Percentiles rank a stretch among this genome's conserved stretches.
phyloP scores from a whole-genome alignment of 345 rosid genomes.

The Eucalyptus globulus region DNA sequence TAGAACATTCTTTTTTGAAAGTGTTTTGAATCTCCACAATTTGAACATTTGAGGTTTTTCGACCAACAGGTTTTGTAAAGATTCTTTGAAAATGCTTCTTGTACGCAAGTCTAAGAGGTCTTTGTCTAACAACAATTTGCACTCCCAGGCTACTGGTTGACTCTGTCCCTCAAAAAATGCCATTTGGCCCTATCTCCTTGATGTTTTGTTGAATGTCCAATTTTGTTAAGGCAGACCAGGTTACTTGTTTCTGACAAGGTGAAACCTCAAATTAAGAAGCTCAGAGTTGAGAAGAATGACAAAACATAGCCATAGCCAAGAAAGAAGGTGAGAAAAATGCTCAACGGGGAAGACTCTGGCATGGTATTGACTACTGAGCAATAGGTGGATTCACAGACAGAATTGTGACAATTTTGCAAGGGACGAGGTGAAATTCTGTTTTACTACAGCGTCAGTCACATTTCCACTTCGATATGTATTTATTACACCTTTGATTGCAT shows the following conservation, averaged over 20 bases:
- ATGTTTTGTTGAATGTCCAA: background rate
- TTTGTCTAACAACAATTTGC: background rate
- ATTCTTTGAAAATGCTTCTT: too few relatives aligned
- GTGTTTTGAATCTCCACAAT: too few relatives aligned
- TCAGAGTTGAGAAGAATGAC: background rate
- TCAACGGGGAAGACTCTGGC: background rate
- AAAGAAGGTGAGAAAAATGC: background rate
- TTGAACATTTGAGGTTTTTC: too few relatives aligned
- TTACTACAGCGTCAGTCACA: background rate
- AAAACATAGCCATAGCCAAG: background rate
- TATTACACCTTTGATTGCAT: background rate
- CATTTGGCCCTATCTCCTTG: background rate
- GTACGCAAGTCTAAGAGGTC: too few relatives aligned
- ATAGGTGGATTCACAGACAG: background rate
- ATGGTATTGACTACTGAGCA: background rate
- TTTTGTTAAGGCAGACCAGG: background rate
- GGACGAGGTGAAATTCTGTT: background rate
- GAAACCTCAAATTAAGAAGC: background rate
- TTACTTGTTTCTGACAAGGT: background rate
- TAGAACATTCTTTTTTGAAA: too few relatives aligned
- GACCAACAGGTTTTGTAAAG: too few relatives aligned
- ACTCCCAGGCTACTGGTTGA: background rate
- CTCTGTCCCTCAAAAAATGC: background rate
- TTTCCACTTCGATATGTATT: background rate
- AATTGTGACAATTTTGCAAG: background rate